Percentiles rank a stretch among this genome's conserved stretches.
Evolutionary conservation across 805 yeast species (phyloP).

Genomic region (Barnettozyma californica): DNA sequence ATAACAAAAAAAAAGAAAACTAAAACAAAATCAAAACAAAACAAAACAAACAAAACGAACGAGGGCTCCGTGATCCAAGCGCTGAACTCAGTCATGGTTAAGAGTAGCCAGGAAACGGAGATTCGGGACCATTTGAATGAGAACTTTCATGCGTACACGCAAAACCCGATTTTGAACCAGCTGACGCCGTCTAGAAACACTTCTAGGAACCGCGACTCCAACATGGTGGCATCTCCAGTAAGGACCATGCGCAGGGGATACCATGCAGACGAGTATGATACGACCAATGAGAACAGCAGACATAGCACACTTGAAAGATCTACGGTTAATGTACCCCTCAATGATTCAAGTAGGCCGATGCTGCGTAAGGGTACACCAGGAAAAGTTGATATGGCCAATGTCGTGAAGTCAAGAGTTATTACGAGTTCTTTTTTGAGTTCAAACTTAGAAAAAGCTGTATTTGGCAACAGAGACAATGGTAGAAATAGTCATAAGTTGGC

Average conservation of each 20-base stretch:
- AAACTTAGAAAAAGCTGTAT: slow-evolving; percentile 4
- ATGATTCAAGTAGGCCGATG: slow-evolving; percentile 18
- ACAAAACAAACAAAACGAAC: neutral
- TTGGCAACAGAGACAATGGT: neutral
- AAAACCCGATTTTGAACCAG: slow-evolving; percentile 17
- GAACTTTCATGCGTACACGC: slow-evolving; percentile 19
- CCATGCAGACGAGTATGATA: slow-evolving; percentile 12
- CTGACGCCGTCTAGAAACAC: slow-evolving; percentile 16
- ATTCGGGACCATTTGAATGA: slow-evolving; percentile 7
- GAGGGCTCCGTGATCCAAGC: neutral
- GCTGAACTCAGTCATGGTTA: neutral
- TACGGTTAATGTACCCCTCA: slow-evolving; percentile 16
- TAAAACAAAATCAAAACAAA: slow-evolving; percentile 1
- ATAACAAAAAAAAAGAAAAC: neutral
- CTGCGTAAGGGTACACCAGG: slow-evolving; percentile 24
- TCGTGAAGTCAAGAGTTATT: neutral
- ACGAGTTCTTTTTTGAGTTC: slow-evolving; percentile 10
- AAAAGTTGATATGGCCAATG: neutral
- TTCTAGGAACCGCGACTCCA: slow-evolving; percentile 13
- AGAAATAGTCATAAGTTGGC: neutral
- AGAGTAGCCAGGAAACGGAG: slow-evolving; percentile 4
- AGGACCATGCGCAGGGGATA: slow-evolving; percentile 15
- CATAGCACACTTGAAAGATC: slow-evolving; percentile 5
- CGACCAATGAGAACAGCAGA: slow-evolving; percentile 7
- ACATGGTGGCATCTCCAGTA: slow-evolving; percentile 22